Percentiles rank a stretch among this genome's conserved stretches.
These are phyloP conservation scores for Tetrastigma voinierianum DNA, from an alignment of 164 flowering plant genomes.

Conservation along the genomic window DNA sequence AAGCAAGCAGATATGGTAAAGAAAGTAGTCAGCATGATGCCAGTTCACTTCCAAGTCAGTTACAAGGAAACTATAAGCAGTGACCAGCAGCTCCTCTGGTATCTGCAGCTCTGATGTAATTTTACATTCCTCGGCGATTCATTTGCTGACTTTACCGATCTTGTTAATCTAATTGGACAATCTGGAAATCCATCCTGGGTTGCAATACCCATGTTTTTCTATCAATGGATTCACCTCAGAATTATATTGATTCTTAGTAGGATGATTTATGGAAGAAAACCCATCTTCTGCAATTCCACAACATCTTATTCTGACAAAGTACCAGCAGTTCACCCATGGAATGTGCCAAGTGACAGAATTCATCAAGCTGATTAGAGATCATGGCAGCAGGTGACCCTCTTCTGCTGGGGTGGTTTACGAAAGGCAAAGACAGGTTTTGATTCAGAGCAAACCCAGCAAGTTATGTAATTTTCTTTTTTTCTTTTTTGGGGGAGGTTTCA, in stretches of 20 bases:
- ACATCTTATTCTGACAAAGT: slow-evolving; percentile 71
- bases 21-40: slow-evolving; percentile 70
- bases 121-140: slow-evolving; percentile 72
- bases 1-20: slow-evolving; percentile 75
- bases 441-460: slow-evolving; percentile 8
- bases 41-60: slow-evolving; percentile 91
- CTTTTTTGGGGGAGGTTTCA: slow-evolving; percentile 16
- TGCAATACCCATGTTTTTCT: slow-evolving; percentile 85
- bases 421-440: slow-evolving; percentile 9
- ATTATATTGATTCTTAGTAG: slow-evolving; percentile 67
- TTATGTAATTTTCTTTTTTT: slow-evolving; percentile 17
- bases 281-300: slow-evolving; percentile 43
- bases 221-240: slow-evolving; percentile 76
- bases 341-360: slow-evolving; percentile 78
- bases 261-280: slow-evolving; percentile 55
- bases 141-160: slow-evolving; percentile 74
- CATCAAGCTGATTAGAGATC: slow-evolving; percentile 72
- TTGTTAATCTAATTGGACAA: slow-evolving; percentile 78
- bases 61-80: slow-evolving; percentile 58
- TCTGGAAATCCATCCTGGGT: slow-evolving; percentile 76
- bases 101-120: slow-evolving; percentile 83
- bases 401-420: slow-evolving; percentile 87
- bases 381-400: slow-evolving; percentile 98
- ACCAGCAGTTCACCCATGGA: slow-evolving; percentile 93
- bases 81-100: slow-evolving; percentile 42